Evolutionary conservation across 768 basidiomycete species (phyloP).

Genomic region (Arthromyces matolae): DNA sequence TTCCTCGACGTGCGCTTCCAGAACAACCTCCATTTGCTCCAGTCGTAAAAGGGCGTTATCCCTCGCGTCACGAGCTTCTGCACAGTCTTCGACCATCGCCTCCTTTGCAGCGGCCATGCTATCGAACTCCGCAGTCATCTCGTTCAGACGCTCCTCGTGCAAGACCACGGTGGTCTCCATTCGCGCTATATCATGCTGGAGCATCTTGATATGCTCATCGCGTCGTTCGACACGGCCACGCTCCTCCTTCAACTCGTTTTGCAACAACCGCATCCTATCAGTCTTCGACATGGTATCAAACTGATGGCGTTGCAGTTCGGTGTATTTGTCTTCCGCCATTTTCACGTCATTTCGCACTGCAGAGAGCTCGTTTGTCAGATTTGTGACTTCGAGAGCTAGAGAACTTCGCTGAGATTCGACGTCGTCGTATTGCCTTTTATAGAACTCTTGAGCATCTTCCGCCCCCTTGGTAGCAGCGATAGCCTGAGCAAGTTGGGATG

Average conservation of each 20-base stretch:
- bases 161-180: constrained; percentile 71
- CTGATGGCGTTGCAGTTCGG: constrained; percentile 60
- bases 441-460: constrained; percentile 34
- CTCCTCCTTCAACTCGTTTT: constrained; percentile 64
- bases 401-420: constrained; percentile 66
- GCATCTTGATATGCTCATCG: constrained; percentile 72
- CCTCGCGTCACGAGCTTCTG: constrained; percentile 68
- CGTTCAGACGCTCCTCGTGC: constrained; percentile 69
- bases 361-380: constrained; percentile 57
- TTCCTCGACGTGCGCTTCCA: constrained; percentile 34
- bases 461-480: constrained; percentile 27
- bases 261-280: constrained; percentile 52
- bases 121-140: constrained; percentile 70
- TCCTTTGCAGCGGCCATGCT: constrained; percentile 62
- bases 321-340: constrained; percentile 59
- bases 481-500: constrained; percentile 28
- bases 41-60: constrained; percentile 55
- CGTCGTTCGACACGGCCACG: constrained; percentile 60
- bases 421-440: constrained; percentile 45
- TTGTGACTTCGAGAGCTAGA: constrained; percentile 58
- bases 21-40: constrained; percentile 61
- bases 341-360: constrained; percentile 49
- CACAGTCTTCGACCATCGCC: constrained; percentile 84
- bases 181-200: constrained; percentile 75
- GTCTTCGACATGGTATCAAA: constrained; percentile 58